Conservation (phyloP, 2,329 filamentous ascomycete genomes). For the Berkeleyomyces basicola region DNA sequence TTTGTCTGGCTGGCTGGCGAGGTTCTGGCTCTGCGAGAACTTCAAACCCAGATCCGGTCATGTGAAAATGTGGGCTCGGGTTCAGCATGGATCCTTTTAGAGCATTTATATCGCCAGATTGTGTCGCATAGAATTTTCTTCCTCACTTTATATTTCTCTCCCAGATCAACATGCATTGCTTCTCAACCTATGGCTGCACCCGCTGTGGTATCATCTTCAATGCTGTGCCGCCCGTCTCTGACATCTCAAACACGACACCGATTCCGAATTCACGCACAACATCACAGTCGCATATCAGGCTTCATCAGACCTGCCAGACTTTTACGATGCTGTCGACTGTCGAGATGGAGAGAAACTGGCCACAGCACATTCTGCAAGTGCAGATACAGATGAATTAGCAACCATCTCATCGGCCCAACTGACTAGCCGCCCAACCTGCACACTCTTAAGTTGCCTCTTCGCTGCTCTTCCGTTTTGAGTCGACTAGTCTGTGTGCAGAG, state of each 20-base stretch:
- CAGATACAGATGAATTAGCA: neutral
- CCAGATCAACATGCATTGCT: too few species aligned
- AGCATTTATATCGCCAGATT: neutral
- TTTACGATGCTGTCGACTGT: neutral
- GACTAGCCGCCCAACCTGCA: conserved; percentile 35
- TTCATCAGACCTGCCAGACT: neutral
- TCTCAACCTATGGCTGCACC: too few species aligned
- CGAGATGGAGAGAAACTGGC: neutral
- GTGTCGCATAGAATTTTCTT: neutral
- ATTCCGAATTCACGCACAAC: neutral
- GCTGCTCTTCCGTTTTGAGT: conserved; percentile 61
- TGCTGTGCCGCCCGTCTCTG: neutral
- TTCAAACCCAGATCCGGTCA: conserved; percentile 6
- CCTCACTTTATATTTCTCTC: neutral
- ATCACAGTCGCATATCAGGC: too few species aligned
- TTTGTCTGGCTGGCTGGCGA: neutral
- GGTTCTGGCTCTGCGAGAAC: conserved; percentile 15
- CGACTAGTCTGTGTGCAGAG: conserved; percentile 96
- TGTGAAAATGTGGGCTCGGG: conserved; percentile 11
- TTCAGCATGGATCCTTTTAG: neutral
- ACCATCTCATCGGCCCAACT: neutral
- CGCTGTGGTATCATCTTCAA: neutral
- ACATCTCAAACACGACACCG: neutral
- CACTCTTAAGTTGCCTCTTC: conserved; percentile 94
- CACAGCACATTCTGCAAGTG: neutral